Evolutionary conservation across 306 rosid species (phyloP).

Genomic region (Medicago lupulina): DNA sequence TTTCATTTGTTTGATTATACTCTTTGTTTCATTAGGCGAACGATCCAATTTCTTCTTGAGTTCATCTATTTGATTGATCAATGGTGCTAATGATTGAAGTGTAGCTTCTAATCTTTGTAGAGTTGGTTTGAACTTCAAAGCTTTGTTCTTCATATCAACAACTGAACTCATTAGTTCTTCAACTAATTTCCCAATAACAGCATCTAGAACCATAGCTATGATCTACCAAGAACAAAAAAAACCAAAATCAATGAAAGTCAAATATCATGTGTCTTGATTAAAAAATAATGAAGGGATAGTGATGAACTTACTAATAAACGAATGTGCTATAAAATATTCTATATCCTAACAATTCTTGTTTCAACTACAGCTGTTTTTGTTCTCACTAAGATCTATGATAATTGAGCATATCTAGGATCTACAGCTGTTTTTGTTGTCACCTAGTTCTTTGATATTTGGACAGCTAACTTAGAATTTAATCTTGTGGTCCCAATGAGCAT

Average conservation of each 20-base stretch:
- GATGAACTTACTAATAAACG: not conserved
- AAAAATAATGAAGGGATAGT: not conserved
- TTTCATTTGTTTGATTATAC: constrained; percentile 27
- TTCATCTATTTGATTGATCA: constrained; percentile 39
- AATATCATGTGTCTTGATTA: not conserved
- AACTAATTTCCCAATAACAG: constrained; percentile 30
- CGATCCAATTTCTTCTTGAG: constrained; percentile 39
- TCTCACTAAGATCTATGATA: not conserved
- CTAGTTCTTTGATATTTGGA: not conserved
- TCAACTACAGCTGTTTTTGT: not conserved
- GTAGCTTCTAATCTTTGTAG: constrained; percentile 33
- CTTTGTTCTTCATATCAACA: constrained; percentile 27
- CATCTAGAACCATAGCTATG: constrained; percentile 48
- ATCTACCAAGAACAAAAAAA: not conserved
- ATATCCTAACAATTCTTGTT: not conserved
- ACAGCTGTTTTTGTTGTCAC: not conserved
- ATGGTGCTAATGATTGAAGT: constrained; percentile 27
- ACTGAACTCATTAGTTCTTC: constrained; percentile 34
- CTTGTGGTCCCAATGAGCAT: not conserved
- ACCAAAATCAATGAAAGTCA: not conserved
- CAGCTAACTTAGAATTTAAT: not conserved
- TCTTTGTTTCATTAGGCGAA: constrained; percentile 17
- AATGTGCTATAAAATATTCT: too few relatives aligned
- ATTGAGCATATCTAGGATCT: not conserved
- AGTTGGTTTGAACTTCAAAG: constrained; percentile 37